Conservation (phyloP, 1,284 basidiomycete species). For the Bjerkandera adusta region DNA sequence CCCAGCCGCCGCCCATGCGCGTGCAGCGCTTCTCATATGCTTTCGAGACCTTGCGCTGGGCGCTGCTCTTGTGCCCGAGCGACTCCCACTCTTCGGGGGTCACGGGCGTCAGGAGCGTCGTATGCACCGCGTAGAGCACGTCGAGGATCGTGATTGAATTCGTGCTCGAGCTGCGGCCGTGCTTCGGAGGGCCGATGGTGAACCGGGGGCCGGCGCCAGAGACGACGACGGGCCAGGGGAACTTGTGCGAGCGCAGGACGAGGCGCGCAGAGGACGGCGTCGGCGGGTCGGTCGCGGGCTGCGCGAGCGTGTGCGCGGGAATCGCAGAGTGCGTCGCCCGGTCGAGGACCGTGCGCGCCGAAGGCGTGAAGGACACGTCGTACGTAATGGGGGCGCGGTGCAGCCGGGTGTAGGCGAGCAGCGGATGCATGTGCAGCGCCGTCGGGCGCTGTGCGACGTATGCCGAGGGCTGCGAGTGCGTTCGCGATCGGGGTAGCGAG, state of each 20-base stretch:
- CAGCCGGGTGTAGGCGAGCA: constrained; percentile 52
- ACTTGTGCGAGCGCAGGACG: constrained; percentile 52
- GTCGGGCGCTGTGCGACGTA: constrained; percentile 39
- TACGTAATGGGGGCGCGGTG: constrained; percentile 60
- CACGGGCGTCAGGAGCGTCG: constrained; percentile 51
- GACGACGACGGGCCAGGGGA: constrained; percentile 62
- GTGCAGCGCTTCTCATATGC: constrained; percentile 64
- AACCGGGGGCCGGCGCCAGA: constrained; percentile 29
- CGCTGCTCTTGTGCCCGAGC: constrained; percentile 50
- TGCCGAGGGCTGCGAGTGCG: constrained; percentile 25
- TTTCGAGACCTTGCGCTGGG: constrained; percentile 51
- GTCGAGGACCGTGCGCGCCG: constrained; percentile 55
- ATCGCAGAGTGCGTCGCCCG: constrained; percentile 51
- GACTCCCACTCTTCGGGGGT: constrained; percentile 64
- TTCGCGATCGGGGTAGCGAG: constrained; percentile 6
- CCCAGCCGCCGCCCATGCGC: constrained; percentile 63
- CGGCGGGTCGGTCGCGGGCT: constrained; percentile 64
- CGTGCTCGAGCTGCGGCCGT: constrained; percentile 27
- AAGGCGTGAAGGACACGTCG: constrained; percentile 57
- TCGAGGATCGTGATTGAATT: constrained; percentile 57
- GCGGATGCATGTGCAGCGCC: constrained; percentile 58
- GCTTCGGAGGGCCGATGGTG: constrained; percentile 31
- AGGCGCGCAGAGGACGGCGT: constrained; percentile 45
- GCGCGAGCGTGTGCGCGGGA: constrained; percentile 53
- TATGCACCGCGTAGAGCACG: constrained; percentile 58